These are phyloP conservation scores for Geotrichum aggregatum DNA, from an alignment of 1,139 yeast genomes.

Conservation along the genomic window DNA sequence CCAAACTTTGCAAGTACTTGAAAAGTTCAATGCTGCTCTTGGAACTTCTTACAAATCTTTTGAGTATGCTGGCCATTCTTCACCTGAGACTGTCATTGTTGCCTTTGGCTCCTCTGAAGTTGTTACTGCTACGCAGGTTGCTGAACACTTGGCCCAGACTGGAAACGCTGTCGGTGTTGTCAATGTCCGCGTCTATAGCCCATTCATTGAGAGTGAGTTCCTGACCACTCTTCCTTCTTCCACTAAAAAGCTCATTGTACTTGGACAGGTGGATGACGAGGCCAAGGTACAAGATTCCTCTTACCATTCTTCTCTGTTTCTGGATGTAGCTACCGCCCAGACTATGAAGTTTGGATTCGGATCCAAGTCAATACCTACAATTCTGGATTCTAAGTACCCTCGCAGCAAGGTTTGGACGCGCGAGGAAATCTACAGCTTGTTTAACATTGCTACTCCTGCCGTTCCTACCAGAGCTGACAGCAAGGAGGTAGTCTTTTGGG, in stretches of 20 bases:
- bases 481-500: constrained; percentile 56
- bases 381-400: constrained; percentile 36
- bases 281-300: constrained; percentile 37
- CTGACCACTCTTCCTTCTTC: constrained; percentile 55
- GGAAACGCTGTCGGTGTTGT: constrained; percentile 56
- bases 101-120: constrained; percentile 71
- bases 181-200: constrained; percentile 68
- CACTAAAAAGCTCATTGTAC: constrained; percentile 57
- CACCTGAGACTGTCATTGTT: constrained; percentile 69
- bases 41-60: constrained; percentile 62
- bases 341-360: constrained; percentile 39
- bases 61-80: constrained; percentile 60
- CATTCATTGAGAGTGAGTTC: constrained; percentile 59
- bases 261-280: constrained; percentile 49
- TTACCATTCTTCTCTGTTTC: constrained; percentile 45
- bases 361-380: constrained; percentile 27
- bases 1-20: constrained; percentile 18
- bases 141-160: constrained; percentile 32
- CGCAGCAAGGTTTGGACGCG: constrained; percentile 30
- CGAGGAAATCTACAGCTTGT: constrained; percentile 27
- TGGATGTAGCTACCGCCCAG: constrained; percentile 71
- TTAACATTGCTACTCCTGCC: constrained; percentile 24
- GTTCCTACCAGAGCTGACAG: constrained; percentile 21
- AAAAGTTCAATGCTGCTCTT: constrained; percentile 46
- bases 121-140: constrained; percentile 48